Evolutionary conservation across 805 yeast species (phyloP).

Genomic region (Ogataea populi-albae): DNA sequence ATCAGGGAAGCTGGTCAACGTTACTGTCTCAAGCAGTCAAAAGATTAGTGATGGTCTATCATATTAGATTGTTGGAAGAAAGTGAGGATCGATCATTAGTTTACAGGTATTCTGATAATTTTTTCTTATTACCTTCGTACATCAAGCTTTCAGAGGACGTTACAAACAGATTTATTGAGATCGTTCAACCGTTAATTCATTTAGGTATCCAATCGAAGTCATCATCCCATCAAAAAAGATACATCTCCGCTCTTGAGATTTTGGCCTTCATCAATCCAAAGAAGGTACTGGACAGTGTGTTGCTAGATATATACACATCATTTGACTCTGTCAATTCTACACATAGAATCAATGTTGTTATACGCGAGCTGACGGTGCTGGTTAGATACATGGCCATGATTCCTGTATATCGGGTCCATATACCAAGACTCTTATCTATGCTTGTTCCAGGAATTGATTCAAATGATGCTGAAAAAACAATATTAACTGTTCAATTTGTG

Average conservation of each 20-base stretch:
- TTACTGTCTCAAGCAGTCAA: conserved; percentile 64
- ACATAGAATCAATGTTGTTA: conserved; percentile 73
- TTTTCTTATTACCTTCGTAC: conserved; percentile 22
- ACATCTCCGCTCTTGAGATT: conserved; percentile 57
- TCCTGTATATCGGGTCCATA: conserved; percentile 70
- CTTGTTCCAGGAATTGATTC: conserved; percentile 81
- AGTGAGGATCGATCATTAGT: conserved; percentile 32
- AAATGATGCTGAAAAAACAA: conserved; percentile 76
- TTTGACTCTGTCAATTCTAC: conserved; percentile 64
- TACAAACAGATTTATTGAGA: conserved; percentile 24
- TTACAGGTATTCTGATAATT: conserved; percentile 20
- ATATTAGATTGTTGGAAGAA: conserved; percentile 55
- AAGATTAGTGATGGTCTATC: conserved; percentile 57
- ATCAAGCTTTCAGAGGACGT: conserved; percentile 25
- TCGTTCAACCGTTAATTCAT: conserved; percentile 54
- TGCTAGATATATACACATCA: conserved; percentile 76
- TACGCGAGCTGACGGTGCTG: conserved; percentile 62
- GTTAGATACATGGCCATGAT: conserved; percentile 63
- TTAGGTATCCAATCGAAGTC: conserved; percentile 80
- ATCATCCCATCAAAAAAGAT: conserved; percentile 50
- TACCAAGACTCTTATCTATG: conserved; percentile 68
- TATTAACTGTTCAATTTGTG: conserved; percentile 63
- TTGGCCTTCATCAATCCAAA: conserved; percentile 62
- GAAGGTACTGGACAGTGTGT: conserved; percentile 47
- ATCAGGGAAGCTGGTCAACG: conserved; percentile 83